phyloP scores from a whole-genome alignment of 768 basidiomycete species.

The Boletus reticulatus region DNA sequence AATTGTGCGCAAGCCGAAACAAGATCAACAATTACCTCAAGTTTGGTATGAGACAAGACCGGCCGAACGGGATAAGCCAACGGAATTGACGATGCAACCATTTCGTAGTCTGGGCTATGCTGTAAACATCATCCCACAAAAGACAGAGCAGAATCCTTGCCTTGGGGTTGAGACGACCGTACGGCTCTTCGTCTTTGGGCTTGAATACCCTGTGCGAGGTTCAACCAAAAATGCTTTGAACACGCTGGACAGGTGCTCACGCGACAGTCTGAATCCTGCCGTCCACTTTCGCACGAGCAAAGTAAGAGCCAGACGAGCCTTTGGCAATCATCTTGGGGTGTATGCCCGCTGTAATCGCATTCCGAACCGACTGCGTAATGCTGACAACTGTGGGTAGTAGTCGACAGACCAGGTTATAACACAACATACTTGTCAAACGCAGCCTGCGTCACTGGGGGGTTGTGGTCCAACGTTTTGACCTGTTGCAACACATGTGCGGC shows the following conservation, averaged over 20 bases:
- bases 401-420: neutral
- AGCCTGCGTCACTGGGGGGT: constrained; percentile 68
- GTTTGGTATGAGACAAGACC: constrained; percentile 87
- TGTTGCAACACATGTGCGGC: constrained; percentile 26
- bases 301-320: constrained; percentile 89
- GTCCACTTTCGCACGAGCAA: constrained; percentile 80
- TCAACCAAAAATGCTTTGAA: constrained; percentile 2
- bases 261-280: constrained; percentile 77
- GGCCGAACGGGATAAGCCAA: constrained; percentile 89
- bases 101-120: constrained; percentile 66
- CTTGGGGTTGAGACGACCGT: constrained; percentile 86
- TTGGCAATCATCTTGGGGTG: constrained; percentile 91
- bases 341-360: constrained; percentile 70
- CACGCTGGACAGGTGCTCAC: constrained; percentile 41
- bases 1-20: neutral
- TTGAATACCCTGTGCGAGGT: constrained; percentile 69
- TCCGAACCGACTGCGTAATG: constrained; percentile 60
- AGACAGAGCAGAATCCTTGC: constrained; percentile 30
- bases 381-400: constrained; percentile 34
- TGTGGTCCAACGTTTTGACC: constrained; percentile 82
- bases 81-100: constrained; percentile 88
- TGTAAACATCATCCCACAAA: neutral
- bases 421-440: constrained; percentile 65
- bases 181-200: constrained; percentile 89
- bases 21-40: constrained; percentile 51